phyloP scores from a whole-genome alignment of 169 alveolate genomes.

The Perkinsus chesapeaki region DNA sequence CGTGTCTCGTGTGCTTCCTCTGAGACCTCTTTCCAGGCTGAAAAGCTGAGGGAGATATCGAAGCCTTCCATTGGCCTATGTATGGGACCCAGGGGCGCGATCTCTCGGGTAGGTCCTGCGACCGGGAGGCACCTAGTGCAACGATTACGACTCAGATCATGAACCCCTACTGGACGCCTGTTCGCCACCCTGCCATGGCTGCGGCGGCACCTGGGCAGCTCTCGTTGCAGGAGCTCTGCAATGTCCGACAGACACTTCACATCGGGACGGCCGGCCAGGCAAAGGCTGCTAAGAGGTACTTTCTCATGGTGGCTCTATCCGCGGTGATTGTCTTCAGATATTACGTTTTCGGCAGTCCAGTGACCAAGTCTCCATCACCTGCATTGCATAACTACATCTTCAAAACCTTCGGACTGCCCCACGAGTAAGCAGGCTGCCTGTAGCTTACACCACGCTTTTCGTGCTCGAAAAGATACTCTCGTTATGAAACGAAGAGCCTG shows the following conservation, averaged over 20 bases:
- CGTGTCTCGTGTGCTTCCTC: neutral
- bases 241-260: neutral
- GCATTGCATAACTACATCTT: neutral
- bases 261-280: neutral
- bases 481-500: neutral
- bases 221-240: neutral
- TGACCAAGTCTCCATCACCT: neutral
- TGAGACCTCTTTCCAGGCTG: neutral
- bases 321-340: neutral
- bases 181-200: neutral
- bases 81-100: neutral
- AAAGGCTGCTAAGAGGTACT: neutral
- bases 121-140: neutral
- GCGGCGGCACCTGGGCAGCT: neutral
- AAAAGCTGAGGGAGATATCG: neutral
- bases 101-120: neutral
- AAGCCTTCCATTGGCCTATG: neutral
- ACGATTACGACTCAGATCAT: neutral
- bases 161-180: neutral
- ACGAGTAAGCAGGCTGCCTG: neutral
- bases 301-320: neutral
- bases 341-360: neutral
- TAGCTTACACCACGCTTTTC: neutral
- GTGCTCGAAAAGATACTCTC: neutral
- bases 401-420: neutral